phyloP scores from a whole-genome alignment of 2,329 filamentous ascomycete genomes.

The Clarireedia sp. region DNA sequence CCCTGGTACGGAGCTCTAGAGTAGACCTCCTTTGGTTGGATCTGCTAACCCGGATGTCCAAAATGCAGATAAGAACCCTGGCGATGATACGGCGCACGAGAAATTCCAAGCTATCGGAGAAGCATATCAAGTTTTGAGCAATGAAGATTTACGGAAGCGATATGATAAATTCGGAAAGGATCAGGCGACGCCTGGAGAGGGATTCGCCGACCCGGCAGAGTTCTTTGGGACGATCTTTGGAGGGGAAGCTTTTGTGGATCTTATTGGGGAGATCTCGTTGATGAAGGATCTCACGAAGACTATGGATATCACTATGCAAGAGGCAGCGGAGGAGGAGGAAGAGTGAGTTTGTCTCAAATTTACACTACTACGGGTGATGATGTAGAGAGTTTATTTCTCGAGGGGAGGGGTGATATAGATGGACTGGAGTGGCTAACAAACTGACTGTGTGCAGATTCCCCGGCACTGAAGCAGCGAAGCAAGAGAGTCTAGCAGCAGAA shows the following conservation, averaged over 20 bases:
- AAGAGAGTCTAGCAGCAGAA: constrained; percentile 40
- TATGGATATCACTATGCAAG: constrained; percentile 93
- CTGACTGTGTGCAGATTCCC: constrained; percentile 35
- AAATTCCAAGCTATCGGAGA: constrained; percentile 86
- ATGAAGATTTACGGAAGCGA: constrained; percentile 75
- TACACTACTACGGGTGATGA: too few species aligned
- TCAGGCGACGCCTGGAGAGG: constrained; percentile 78
- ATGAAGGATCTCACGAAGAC: constrained; percentile 98
- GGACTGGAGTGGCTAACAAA: background rate
- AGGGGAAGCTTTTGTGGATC: constrained; percentile 89
- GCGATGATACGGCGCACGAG: constrained; percentile 85
- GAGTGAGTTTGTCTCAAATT: constrained; percentile 30
- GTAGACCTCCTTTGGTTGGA: background rate
- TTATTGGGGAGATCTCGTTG: constrained; percentile 95
- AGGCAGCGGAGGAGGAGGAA: constrained; percentile 56
- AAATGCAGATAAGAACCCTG: constrained; percentile 83
- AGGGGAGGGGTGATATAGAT: background rate
- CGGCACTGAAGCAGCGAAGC: constrained; percentile 48
- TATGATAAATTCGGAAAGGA: constrained; percentile 99
- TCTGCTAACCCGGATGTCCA: background rate
- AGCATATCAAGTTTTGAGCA: constrained; percentile 74
- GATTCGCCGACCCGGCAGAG: constrained; percentile 91
- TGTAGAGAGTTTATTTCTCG: background rate
- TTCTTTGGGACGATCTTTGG: constrained; percentile 99
- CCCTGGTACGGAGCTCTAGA: constrained; percentile 23